Conservation (phyloP, 805 yeast species). For the Sungouiozyma ichnusensis region DNA sequence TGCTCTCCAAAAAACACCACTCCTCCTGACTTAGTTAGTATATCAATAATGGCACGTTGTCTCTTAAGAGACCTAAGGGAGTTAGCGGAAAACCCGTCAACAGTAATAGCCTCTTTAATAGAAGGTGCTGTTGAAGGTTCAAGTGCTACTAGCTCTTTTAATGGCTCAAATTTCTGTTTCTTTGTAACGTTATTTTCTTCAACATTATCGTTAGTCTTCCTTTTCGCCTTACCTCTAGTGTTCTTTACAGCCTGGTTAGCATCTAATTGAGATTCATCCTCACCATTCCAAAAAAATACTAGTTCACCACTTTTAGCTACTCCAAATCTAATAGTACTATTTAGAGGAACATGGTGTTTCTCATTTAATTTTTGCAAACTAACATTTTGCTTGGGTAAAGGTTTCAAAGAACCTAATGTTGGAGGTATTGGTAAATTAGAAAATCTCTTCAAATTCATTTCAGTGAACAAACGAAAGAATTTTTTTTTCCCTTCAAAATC, state of each 20-base stretch:
- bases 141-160: not conserved
- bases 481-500: slow-evolving; percentile 69
- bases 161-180: not conserved
- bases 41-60: slow-evolving; percentile 32
- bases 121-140: not conserved
- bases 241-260: slow-evolving; percentile 4
- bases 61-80: slow-evolving; percentile 38
- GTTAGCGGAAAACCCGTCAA: slow-evolving; percentile 30
- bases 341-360: slow-evolving; percentile 19
- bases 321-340: slow-evolving; percentile 21
- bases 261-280: slow-evolving; percentile 13
- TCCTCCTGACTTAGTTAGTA: slow-evolving; percentile 37
- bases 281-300: slow-evolving; percentile 28
- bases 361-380: slow-evolving; percentile 16
- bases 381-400: slow-evolving; percentile 5
- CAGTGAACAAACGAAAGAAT: slow-evolving; percentile 54
- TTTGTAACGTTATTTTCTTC: not conserved
- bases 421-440: slow-evolving; percentile 19
- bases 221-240: slow-evolving; percentile 2
- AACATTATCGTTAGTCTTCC: not conserved
- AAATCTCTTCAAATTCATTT: slow-evolving; percentile 29
- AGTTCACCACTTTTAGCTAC: slow-evolving; percentile 10
- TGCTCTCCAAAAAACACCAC: slow-evolving; percentile 34
- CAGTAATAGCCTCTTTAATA: slow-evolving; percentile 5
- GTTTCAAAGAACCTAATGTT: slow-evolving; percentile 11